Evolutionary conservation across 148 eudicot genomes (phyloP).

Genomic region (Dianthus caryophyllus): DNA sequence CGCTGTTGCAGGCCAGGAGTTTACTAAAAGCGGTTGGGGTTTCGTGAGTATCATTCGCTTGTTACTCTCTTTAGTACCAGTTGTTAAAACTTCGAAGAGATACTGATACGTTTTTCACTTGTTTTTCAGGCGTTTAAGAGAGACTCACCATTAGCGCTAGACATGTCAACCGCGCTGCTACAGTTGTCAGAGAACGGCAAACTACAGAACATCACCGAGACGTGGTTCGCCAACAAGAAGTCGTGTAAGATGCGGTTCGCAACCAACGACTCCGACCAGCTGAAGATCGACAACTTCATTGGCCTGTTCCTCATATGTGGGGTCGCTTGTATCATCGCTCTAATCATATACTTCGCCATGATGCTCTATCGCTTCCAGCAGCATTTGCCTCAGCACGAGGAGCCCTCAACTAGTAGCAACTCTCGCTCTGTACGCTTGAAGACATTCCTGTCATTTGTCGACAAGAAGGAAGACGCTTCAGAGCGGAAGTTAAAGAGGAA

Average conservation of each 20-base stretch:
- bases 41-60: constrained; percentile 57
- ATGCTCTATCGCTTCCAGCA: constrained; percentile 26
- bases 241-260: constrained; percentile 9
- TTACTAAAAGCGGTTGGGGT: constrained; percentile 87
- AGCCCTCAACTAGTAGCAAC: constrained; percentile 23
- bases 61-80: too few relatives aligned
- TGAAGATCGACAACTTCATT: constrained; percentile 27
- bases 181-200: constrained; percentile 35
- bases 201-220: constrained; percentile 32
- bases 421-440: constrained; percentile 24
- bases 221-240: constrained; percentile 23
- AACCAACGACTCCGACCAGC: constrained; percentile 29
- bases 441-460: constrained; percentile 33
- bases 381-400: constrained; percentile 21
- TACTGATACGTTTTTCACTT: not conserved
- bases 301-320: constrained; percentile 31
- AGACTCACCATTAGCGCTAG: constrained; percentile 40
- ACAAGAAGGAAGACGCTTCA: constrained; percentile 37
- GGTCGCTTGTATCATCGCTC: constrained; percentile 21
- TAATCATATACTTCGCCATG: constrained; percentile 28
- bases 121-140: constrained; percentile 33
- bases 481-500: constrained; percentile 35
- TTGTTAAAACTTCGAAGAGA: not conserved
- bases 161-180: constrained; percentile 46
- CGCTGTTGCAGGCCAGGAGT: constrained; percentile 59